phyloP scores from a whole-genome alignment of 495 filamentous ascomycete genomes.

The Elasticomyces elasticus region DNA sequence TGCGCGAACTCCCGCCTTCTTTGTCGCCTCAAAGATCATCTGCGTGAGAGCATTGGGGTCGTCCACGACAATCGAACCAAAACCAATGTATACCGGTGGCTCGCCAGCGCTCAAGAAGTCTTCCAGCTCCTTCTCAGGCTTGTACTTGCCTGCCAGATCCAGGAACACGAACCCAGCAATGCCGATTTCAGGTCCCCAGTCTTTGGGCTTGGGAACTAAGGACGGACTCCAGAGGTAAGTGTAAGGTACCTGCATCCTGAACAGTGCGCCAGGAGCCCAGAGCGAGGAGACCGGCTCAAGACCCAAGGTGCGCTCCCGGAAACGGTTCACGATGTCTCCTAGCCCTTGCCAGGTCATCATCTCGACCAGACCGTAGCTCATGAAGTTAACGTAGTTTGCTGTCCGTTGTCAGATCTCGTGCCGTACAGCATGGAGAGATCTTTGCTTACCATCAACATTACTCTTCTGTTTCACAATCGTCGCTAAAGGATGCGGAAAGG shows the following conservation, averaged over 20 bases:
- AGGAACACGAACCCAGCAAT: slow-evolving; percentile 56
- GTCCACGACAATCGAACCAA: slow-evolving; percentile 57
- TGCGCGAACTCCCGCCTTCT: slow-evolving; percentile 41
- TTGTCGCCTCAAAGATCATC: slow-evolving; percentile 46
- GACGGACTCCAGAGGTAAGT: slow-evolving; percentile 57
- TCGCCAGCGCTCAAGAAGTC: slow-evolving; percentile 45
- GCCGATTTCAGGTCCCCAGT: slow-evolving; percentile 51
- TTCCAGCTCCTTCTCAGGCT: slow-evolving; percentile 40
- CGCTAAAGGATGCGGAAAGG: slow-evolving; percentile 49
- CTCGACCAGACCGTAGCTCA: slow-evolving; percentile 53
- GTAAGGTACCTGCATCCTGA: slow-evolving; percentile 43
- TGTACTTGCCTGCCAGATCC: slow-evolving; percentile 40
- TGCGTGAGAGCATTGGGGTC: slow-evolving; percentile 46
- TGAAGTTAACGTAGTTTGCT: slow-evolving; percentile 45
- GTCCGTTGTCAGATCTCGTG: slow-evolving; percentile 60
- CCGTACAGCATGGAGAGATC: no score
- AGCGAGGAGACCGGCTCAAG: slow-evolving; percentile 44
- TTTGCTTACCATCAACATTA: no score
- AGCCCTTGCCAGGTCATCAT: slow-evolving; percentile 60
- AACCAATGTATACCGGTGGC: slow-evolving; percentile 56
- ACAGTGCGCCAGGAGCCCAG: slow-evolving; percentile 36
- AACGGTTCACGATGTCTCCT: slow-evolving; percentile 51
- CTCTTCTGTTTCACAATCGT: slow-evolving; percentile 41
- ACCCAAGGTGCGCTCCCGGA: slow-evolving; percentile 40
- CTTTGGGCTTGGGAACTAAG: slow-evolving; percentile 51